A percentile compares a stretch with the other conserved stretches of the same genome.
phyloP scores from a whole-genome alignment of 2,329 filamentous ascomycete species.

The Aureobasidium namibiae region DNA sequence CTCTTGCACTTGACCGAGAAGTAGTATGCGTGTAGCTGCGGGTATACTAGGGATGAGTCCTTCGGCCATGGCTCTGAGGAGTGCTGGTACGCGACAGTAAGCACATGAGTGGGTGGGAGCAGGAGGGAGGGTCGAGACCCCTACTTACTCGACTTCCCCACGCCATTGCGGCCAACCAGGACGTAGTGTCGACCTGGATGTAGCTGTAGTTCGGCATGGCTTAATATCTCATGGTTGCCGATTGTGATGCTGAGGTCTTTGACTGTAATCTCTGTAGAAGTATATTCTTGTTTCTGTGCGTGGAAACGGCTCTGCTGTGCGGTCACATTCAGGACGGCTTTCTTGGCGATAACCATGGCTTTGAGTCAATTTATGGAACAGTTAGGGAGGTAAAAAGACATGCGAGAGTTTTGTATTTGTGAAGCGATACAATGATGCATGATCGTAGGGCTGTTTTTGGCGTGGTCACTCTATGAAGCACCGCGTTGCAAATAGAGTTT shows the following conservation, averaged over 20 bases:
- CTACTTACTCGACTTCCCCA: slow-evolving; percentile 66
- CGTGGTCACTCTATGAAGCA: neutral
- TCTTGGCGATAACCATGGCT: neutral
- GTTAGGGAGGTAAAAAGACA: neutral
- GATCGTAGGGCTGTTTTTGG: too few species aligned
- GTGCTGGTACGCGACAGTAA: slow-evolving; percentile 36
- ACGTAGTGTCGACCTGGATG: slow-evolving; percentile 70
- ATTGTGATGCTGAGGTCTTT: neutral
- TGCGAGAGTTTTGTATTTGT: neutral
- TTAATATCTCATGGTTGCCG: slow-evolving; percentile 51
- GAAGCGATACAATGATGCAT: neutral
- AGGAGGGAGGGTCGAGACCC: too few species aligned
- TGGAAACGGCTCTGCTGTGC: neutral
- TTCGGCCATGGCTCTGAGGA: slow-evolving; percentile 67
- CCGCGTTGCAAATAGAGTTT: neutral
- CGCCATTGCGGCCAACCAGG: slow-evolving; percentile 70
- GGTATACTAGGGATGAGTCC: slow-evolving; percentile 73
- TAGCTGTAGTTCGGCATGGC: slow-evolving; percentile 60
- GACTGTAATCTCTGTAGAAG: neutral
- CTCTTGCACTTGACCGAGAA: slow-evolving; percentile 58
- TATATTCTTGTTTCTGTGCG: neutral
- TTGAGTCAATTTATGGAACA: neutral
- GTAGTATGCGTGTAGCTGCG: slow-evolving; percentile 54
- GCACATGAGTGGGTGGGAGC: neutral
- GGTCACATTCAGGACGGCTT: neutral